Base-by-base conservation (phyloP, 2,329 filamentous ascomycete genomes). In the Epichloe typhina region DNA sequence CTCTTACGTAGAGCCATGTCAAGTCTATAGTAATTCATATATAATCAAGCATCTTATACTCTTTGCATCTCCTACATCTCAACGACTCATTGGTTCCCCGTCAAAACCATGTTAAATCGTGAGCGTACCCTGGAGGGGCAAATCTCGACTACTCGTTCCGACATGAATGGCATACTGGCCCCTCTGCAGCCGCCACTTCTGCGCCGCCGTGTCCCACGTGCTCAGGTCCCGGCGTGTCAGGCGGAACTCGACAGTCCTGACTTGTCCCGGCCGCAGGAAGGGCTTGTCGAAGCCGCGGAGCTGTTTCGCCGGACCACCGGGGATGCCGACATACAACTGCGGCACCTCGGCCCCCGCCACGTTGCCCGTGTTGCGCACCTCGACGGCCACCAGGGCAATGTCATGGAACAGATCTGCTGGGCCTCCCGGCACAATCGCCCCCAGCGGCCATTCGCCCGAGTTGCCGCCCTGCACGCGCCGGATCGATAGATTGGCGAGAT, bases 281-380 rank as follows among this genome's bases (percentile, higher is more conserved):
- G 73, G 67, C 68, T 86, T 86, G 49, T 78, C 77, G 37, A 86
- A 86, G 6, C 83, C 82, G 7, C 82, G 71, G n/a, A 86, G 69
- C 61, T 85, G 80, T 40, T 73, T 68, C 1, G 72, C 64, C 0
- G 83, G 83, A 6, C 59, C 63, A 3, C 60, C 64, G 2, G 73
- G 73, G 19, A 73, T 69, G 3, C 66, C 67, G 13, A 76, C 57
- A 50, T 77, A 77, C 4, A 77, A 61, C 62, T 74, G 74, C 17
- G 68, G 67, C 7, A 74, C 69, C 59, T 77, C 74, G 15, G 69
- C 68, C 5, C 72, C 74, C 6, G 62, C 63, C 0, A 67, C 59
- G 2, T 48, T 36, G 0, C 74, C 74, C 2, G 63, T 67, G 55
- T 78, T 78, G 7, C 54, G 50, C 3, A 77, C 58, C 1, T 65